phyloP scores from a whole-genome alignment of 768 basidiomycete genomes.

The Gyrodon lividus region DNA sequence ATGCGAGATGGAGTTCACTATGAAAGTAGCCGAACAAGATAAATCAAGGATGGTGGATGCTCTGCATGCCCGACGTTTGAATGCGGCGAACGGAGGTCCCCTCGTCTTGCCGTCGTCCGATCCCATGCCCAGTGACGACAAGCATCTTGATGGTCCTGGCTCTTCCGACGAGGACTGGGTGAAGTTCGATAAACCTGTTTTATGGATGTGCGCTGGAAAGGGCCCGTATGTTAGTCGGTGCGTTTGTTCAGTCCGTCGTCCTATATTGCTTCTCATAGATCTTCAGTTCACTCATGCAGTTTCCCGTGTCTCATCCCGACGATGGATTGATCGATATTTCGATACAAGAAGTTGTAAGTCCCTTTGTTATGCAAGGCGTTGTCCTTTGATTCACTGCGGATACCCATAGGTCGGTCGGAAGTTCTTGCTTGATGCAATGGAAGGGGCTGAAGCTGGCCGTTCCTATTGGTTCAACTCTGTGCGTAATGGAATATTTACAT shows the following conservation, averaged over 20 bases:
- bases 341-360: conserved; percentile 58
- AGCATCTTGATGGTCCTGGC: conserved; percentile 22
- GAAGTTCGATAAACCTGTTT: conserved; percentile 61
- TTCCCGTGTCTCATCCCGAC: conserved; percentile 76
- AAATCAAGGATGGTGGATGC: conserved; percentile 67
- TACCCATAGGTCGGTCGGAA: conserved; percentile 36
- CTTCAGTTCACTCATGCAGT: conserved; percentile 72
- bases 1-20: conserved; percentile 69
- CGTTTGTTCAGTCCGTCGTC: conserved; percentile 5
- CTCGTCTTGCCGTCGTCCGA: conserved; percentile 10
- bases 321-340: conserved; percentile 78
- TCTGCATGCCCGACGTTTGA: conserved; percentile 39
- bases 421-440: conserved; percentile 52
- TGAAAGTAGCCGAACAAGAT: conserved; percentile 68
- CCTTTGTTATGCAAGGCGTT: not conserved
- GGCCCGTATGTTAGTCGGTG: conserved; percentile 73
- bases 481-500: conserved; percentile 17
- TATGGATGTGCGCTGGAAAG: conserved; percentile 76
- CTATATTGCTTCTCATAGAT: not conserved
- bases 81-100: conserved; percentile 12
- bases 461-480: conserved; percentile 63
- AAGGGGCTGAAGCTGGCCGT: conserved; percentile 61
- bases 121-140: conserved; percentile 10
- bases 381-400: not conserved
- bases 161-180: conserved; percentile 65